Conservation (phyloP, 108 stramenopile genomes). For the Fragilaria radians region DNA sequence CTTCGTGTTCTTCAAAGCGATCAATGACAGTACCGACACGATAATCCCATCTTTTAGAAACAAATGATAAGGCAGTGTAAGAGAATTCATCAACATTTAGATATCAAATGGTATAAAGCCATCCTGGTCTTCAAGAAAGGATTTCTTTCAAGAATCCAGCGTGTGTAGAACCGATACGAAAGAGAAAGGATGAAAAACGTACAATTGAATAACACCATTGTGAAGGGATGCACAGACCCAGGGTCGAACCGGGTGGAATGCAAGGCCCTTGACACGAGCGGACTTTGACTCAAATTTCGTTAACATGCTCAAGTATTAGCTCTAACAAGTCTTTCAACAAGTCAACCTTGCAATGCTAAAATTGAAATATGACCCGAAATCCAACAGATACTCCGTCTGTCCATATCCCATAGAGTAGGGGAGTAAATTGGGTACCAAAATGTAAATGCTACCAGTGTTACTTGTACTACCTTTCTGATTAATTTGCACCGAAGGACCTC, state of each 20-base stretch:
- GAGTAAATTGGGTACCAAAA: too few relatives aligned
- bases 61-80: slow-evolving; percentile 1
- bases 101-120: not conserved
- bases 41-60: slow-evolving; percentile 92
- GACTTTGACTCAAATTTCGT: slow-evolving; percentile 98
- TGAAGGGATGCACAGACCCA: slow-evolving; percentile 98
- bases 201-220: slow-evolving; percentile 97
- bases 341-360: too few relatives aligned
- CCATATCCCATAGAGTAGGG: too few relatives aligned
- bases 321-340: too few relatives aligned
- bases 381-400: too few relatives aligned
- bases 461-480: too few relatives aligned
- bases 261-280: slow-evolving; percentile 97
- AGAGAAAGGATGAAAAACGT: slow-evolving; percentile 22
- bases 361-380: too few relatives aligned
- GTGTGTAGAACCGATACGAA: not conserved
- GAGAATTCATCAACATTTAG: slow-evolving; percentile 2
- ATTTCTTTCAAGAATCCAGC: not conserved
- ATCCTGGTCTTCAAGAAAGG: not conserved
- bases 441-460: too few relatives aligned
- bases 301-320: slow-evolving; percentile 69
- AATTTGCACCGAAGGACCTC: too few relatives aligned
- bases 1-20: slow-evolving; percentile 99
- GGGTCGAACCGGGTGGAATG: slow-evolving; percentile 98
- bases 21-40: slow-evolving; percentile 98